Base-by-base conservation (phyloP, 257 asterid species). In the Solanum paucissectum region DNA sequence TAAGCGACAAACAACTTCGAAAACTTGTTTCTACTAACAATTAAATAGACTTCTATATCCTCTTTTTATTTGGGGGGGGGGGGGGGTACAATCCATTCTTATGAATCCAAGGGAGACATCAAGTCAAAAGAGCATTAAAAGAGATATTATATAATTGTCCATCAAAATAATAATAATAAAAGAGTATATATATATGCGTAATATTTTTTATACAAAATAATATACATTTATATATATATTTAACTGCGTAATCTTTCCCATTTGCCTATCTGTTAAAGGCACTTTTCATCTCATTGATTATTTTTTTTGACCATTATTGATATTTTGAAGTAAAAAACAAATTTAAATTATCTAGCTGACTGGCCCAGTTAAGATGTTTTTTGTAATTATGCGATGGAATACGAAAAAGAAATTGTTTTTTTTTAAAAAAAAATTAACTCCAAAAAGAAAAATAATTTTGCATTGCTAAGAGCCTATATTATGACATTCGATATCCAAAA, bases 81-180 rank as follows among this genome's bases (percentile, higher is more conserved):
- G 1, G 7, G 21, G 3, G 7, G 0, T 0, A 12, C 0, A 12
- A 49, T 14, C 21, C 0, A 5, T 0, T 2, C 7, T 49, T 49
- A 13, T 49, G 1, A 16, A 5, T 16, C 20, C 21, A 12, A 11
- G 6, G 55, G 18, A 1, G 55, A 46, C 18, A 46, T 46, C 55
- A 46, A 12, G 55, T 46, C 18, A 46, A 46, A 46, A 46, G 55
- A 12, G 55, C 2, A 37, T 37, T 37, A 44, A 12, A 44, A 44
- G 12, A 12, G 4, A 44, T 44, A 44, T 44, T 12, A 6, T 44
- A 44, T 44, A 44, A 14, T 16, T 16, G 9, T 14, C 23, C 3
- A 49, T 49, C 0, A 49, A 14, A 49, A 49, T 46, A 13, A 46
- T 5, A 46, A 46, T 46, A 46, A 20, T 12, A 46, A 46, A 46